Evolutionary conservation across 2,329 filamentous ascomycete genomes (phyloP).

Genomic region (Aureobasidium sp.): DNA sequence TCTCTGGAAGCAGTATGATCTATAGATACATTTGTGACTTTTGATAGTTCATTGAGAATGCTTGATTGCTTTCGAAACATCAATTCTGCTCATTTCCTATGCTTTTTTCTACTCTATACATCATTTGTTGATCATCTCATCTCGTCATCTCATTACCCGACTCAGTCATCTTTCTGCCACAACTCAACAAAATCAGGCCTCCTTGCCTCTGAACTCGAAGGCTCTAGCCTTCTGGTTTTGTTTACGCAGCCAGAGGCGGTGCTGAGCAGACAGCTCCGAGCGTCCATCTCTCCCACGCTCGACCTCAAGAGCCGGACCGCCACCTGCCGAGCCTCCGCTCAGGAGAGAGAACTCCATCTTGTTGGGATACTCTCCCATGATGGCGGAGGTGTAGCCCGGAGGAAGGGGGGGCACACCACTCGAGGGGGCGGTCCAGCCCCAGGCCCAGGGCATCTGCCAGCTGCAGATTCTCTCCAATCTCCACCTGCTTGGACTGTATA

Average conservation of each 20-base stretch:
- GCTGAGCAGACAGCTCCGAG: too few species aligned
- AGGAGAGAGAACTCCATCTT: background rate
- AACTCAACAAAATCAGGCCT: background rate
- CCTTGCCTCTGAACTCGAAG: background rate
- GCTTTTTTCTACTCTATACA: background rate
- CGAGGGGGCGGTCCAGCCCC: background rate
- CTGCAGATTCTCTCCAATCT: background rate
- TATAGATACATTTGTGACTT: background rate
- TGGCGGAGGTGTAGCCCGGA: background rate
- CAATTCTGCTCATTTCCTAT: background rate
- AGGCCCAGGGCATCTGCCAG: background rate
- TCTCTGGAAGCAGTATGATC: background rate
- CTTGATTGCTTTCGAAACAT: background rate
- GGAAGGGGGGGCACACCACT: background rate
- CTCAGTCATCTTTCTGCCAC: background rate
- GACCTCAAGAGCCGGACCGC: background rate
- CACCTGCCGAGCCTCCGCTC: background rate
- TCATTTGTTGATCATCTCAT: background rate
- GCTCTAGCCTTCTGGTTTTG: background rate
- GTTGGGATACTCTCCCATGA: background rate
- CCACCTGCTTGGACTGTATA: background rate
- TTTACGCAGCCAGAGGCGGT: background rate
- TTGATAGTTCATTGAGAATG: background rate
- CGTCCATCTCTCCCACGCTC: too few species aligned
- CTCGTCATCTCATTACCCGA: background rate